These are phyloP conservation scores for Phanerodontia chrysosporium DNA, from an alignment of 768 basidiomycete genomes.

Conservation along the genomic window DNA sequence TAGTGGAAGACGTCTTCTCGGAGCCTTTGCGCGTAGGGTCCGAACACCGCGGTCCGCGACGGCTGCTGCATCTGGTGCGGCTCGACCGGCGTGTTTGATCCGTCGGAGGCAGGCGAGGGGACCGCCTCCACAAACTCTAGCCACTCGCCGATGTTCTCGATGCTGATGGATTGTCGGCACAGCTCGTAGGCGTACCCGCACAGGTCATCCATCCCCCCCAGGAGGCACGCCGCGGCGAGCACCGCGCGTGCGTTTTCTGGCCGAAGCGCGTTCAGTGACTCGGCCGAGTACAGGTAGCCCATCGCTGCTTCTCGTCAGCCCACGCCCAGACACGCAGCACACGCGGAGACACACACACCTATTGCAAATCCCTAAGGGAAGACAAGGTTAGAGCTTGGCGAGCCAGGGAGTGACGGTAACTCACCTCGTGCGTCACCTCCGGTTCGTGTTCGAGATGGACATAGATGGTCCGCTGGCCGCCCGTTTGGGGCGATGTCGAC, in stretches of 20 bases:
- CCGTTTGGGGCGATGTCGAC: constrained; percentile 69
- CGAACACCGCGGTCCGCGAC: constrained; percentile 58
- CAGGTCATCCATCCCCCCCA: constrained; percentile 86
- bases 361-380: constrained; percentile 66
- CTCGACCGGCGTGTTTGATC: constrained; percentile 41
- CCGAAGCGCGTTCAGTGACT: constrained; percentile 63
- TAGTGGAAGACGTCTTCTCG: constrained; percentile 77
- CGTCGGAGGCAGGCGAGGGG: constrained; percentile 46
- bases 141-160: constrained; percentile 74
- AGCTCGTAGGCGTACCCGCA: constrained; percentile 74
- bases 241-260: constrained; percentile 81
- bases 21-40: constrained; percentile 70
- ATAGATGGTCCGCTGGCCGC: constrained; percentile 65
- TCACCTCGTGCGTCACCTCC: constrained; percentile 80
- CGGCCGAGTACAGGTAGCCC: constrained; percentile 75
- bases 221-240: constrained; percentile 78
- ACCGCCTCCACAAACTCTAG: constrained; percentile 68
- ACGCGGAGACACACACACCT: constrained; percentile 39
- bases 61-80: constrained; percentile 26
- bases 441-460: constrained; percentile 75
- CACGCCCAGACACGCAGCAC: background rate
- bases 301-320: constrained; percentile 47
- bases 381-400: background rate
- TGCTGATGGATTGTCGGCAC: constrained; percentile 70
- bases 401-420: constrained; percentile 21